Base-by-base conservation (phyloP, 768 basidiomycete species). In the Hygrophorus pudorinus region DNA sequence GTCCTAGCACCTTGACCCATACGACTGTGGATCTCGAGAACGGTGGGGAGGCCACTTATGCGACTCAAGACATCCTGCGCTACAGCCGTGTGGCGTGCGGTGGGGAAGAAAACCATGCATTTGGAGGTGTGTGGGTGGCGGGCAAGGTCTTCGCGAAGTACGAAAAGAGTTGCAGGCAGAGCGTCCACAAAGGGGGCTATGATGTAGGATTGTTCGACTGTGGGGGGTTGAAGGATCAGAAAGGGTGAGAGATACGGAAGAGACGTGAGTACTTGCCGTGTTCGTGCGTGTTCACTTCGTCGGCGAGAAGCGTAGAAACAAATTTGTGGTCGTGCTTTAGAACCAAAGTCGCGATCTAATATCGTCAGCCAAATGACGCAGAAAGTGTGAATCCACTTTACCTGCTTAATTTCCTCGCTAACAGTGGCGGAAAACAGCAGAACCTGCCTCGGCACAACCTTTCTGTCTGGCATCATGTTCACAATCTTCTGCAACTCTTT, bases 341-440 rank as follows among this genome's bases (percentile, higher is more conserved):
- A 1, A 57, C 52, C 18, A 52, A 49, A 17, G 53, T 53, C 1
- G 59, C 53, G 17, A 57, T 45, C 53, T 57, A 35, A 18, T 14
- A 38, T 35, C 38, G 18, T 17, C 10, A 2, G 3, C 4, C 13
- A 21, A 2, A 28, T 33, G 2, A 42, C 29, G n/a, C n/a, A 12
- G 7, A n/a, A 36, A 24, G 4, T 13, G 36, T 27, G 10, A 24
- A 3, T 29, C 27, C 44, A 41, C 42, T 63, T 52, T 45, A 76
- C 71, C 59, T 72, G 56, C 43, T 71, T 71, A 18, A 86, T 79
- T 35, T 81, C 79, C n/a, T 73, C 62, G 44, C 81, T 79, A 63
- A 87, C 72, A 0, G 85, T 86, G 1, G 84, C 85, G 3, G 81
- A 83, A 56, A 83, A 87, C 63, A 75, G 62, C 69, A 85, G 48